Evolutionary conservation across 805 yeast genomes (phyloP), one percentile per base, ranked within the genome.

Genomic region (Suhomyces faveliae): DNA sequence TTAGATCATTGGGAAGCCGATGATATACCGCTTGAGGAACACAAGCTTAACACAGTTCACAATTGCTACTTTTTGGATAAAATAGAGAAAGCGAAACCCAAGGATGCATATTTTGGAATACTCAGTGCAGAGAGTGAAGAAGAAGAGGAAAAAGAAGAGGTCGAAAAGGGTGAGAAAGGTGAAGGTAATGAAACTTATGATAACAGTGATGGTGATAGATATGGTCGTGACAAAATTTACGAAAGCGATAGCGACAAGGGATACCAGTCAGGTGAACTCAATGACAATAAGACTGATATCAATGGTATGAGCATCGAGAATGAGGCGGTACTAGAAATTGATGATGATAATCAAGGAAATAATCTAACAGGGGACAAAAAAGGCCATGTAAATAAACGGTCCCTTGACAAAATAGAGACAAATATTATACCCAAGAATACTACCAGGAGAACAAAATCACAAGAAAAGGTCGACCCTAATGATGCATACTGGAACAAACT

Each of bases 11-110:
- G 92, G 91, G 87, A 79, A 49, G 60, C 64, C 1, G 73, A 68
- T 2, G 94, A 88, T 63, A 81, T 78, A 49, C 92, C 91, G 0
- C 49, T 74, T 7, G 69, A 47, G 9, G 89, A 83, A 53, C 94
- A 87, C 58, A 57, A 40, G 52, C 62, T 45, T 13, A 59, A 60
- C 38, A 48, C 53, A 3, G 40, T 52, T 35, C 51, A 44, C 37
- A 13, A 24, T 12, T 50, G 53, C 35, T 50, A 47, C 20, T 50
- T 50, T 40, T 37, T 37, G 15, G 25, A 19, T 1, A 19, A 37
- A 21, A 12, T 21, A 19, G 17, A 11, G 13, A 17, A n/a, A 8
- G 22, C 7, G 15, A 15, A 17, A 10, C 23, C 3, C 7, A 43
- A 25, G 33, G 27, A 43, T 37, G 20, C 20, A 9, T 43, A 15